phyloP scores from a whole-genome alignment of 495 filamentous ascomycete genomes.

The Penicillium waksmanii region DNA sequence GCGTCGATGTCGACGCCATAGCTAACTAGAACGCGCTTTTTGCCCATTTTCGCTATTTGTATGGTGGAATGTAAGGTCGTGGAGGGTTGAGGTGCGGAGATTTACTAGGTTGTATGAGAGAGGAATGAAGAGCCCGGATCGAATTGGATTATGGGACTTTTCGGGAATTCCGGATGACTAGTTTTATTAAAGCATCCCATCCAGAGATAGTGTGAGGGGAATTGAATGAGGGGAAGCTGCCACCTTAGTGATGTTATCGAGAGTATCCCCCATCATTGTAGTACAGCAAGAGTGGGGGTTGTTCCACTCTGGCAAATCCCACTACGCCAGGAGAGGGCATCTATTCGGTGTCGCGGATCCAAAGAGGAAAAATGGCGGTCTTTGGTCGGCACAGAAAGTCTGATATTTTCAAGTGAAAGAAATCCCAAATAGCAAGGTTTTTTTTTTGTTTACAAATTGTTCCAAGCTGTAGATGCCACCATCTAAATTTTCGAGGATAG shows the following conservation, averaged over 20 bases:
- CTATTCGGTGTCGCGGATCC: no score
- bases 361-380: no score
- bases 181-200: background rate
- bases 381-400: no score
- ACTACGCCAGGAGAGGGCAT: background rate
- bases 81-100: background rate
- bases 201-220: background rate
- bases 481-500: no score
- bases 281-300: conserved; percentile 63
- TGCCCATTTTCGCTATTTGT: conserved; percentile 50
- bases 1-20: conserved; percentile 70
- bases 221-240: background rate
- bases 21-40: conserved; percentile 61
- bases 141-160: no score
- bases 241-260: background rate
- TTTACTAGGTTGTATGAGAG: background rate
- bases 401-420: no score
- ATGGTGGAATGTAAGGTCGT: conserved; percentile 7
- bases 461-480: no score
- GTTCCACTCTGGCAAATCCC: conserved; percentile 48
- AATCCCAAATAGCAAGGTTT: no score
- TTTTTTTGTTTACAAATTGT: no score
- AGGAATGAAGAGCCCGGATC: background rate
- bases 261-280: conserved; percentile 58
- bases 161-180: background rate